Evolutionary conservation across 1,284 basidiomycete genomes (phyloP).

Genomic region (Cutaneotrichosporon cutaneum): DNA sequence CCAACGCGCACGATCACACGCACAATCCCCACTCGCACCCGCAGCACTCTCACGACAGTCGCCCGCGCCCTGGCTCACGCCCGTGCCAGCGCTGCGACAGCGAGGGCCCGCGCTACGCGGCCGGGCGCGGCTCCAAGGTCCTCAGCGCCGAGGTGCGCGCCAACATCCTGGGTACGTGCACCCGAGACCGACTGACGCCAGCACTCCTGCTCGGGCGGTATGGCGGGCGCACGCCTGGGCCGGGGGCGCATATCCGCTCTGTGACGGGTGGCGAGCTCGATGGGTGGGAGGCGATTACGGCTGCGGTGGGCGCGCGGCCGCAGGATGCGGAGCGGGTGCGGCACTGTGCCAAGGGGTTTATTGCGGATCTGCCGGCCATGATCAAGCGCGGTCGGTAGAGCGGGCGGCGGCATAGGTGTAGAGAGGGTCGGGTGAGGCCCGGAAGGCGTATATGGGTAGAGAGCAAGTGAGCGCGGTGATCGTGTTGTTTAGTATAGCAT

Average conservation of each 20-base stretch:
- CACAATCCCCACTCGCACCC: no score
- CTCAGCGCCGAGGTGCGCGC: background rate
- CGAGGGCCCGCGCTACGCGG: background rate
- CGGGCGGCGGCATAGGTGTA: no score
- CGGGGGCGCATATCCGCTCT: constrained; percentile 8
- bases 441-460: no score
- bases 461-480: no score
- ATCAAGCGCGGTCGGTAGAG: background rate
- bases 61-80: no score
- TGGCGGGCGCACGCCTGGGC: background rate
- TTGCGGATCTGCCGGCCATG: constrained; percentile 6
- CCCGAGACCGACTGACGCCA: constrained; percentile 9
- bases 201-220: constrained; percentile 9
- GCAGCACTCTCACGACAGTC: no score
- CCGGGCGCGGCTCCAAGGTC: background rate
- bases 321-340: constrained; percentile 20
- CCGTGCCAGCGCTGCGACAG: no score
- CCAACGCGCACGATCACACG: no score
- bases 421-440: no score
- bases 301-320: constrained; percentile 8
- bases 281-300: constrained; percentile 13
- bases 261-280: background rate
- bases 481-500: no score
- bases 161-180: background rate
- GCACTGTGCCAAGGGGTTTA: constrained; percentile 10